A percentile compares a stretch with the other conserved stretches of the same genome.
These are phyloP conservation scores for Exophiala alcalophila DNA, from an alignment of 2,329 filamentous ascomycete genomes.

Conservation along the genomic window DNA sequence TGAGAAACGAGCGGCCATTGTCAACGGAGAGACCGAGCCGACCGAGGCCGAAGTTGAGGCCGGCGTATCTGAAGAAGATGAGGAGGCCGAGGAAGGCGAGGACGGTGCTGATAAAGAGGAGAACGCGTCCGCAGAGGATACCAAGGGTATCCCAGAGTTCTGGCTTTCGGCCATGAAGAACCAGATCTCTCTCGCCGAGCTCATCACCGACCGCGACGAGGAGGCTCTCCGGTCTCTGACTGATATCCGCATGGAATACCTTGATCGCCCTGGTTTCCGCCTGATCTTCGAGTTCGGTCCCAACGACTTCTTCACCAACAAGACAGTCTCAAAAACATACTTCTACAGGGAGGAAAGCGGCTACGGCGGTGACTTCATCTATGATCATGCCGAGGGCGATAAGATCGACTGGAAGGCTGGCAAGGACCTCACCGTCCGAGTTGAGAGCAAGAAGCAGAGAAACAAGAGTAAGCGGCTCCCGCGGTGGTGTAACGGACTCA, in stretches of 20 bases:
- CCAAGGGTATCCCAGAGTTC: conserved; percentile 93
- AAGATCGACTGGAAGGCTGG: conserved; percentile 95
- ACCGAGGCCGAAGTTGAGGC: conserved; percentile 82
- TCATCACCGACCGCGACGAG: conserved; percentile 98
- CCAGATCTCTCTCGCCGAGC: conserved; percentile 92
- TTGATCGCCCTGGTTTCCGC: conserved; percentile 96
- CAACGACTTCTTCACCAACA: conserved; percentile 98
- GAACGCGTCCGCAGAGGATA: conserved; percentile 44
- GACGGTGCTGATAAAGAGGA: conserved; percentile 58
- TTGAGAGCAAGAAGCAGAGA: conserved; percentile 99
- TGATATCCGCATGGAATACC: conserved; percentile 98
- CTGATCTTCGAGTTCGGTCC: conserved; percentile 95
- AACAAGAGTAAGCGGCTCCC: conserved; percentile 80
- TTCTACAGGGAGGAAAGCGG: conserved; percentile 98
- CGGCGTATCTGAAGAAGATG: conserved; percentile 75
- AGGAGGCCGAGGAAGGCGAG: conserved; percentile 60
- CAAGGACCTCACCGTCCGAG: conserved; percentile 87
- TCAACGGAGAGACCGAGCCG: conserved; percentile 84
- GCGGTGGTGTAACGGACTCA: conserved; percentile 17
- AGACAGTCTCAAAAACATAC: conserved; percentile 95
- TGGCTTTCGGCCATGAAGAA: conserved; percentile 99
- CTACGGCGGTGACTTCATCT: conserved; percentile 98
- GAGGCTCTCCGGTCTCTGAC: conserved; percentile 82
- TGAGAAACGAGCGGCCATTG: conserved; percentile 86
- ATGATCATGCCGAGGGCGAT: conserved; percentile 96